phyloP scores from a whole-genome alignment of 2,329 filamentous ascomycete species.

The Dendryphion nanum region DNA sequence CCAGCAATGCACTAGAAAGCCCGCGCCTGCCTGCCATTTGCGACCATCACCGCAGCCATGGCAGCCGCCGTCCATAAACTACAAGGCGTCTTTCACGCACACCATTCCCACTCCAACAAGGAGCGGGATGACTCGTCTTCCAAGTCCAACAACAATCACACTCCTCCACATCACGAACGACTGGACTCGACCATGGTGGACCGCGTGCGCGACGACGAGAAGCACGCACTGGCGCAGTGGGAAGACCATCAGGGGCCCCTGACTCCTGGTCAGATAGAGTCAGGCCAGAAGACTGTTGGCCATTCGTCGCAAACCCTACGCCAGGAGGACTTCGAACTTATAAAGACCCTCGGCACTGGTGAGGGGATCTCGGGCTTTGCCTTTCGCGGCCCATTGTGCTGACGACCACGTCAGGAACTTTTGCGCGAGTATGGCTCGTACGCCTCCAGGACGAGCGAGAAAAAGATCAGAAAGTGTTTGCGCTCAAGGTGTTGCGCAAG shows the following conservation, averaged over 20 bases:
- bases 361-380: constrained; percentile 17
- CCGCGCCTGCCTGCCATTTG: constrained; percentile 11
- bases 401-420: constrained; percentile 59
- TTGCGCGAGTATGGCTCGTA: constrained; percentile 79
- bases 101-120: constrained; percentile 27
- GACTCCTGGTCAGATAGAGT: constrained; percentile 43
- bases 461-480: constrained; percentile 68
- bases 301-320: constrained; percentile 48
- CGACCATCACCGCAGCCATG: constrained; percentile 30
- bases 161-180: constrained; percentile 25
- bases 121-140: constrained; percentile 24
- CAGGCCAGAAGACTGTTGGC: constrained; percentile 47
- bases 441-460: constrained; percentile 56
- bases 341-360: constrained; percentile 77
- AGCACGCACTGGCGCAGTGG: constrained; percentile 47
- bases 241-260: constrained; percentile 45
- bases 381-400: constrained; percentile 11
- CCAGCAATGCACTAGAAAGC: constrained; percentile 16
- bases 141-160: constrained; percentile 14
- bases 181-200: constrained; percentile 37
- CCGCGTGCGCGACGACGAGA: constrained; percentile 47
- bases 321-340: constrained; percentile 65
- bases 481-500: constrained; percentile 74
- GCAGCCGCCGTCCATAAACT: constrained; percentile 38
- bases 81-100: constrained; percentile 28